Evolutionary conservation across 2,329 filamentous ascomycete species (phyloP), one percentile per base, ranked within the genome.

Genomic region (Mycocentrospora acerina): DNA sequence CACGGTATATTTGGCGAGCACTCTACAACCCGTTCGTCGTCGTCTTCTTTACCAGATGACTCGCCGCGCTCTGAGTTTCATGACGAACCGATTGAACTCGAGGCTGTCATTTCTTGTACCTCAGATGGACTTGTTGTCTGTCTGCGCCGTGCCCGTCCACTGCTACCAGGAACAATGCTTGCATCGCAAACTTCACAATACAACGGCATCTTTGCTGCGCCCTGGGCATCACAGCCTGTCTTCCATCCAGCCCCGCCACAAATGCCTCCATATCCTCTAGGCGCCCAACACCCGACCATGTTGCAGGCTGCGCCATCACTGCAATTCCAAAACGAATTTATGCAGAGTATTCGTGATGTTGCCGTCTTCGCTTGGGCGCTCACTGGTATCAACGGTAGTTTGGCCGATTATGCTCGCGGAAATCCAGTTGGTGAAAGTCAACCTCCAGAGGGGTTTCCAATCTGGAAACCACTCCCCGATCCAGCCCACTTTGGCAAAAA

Each of bases 41-140:
- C 24, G 56, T 72, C 55, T 9, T 61, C 58, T 6, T 22, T 39
- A 22, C 19, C 19, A 11, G 35, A 30, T 5, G 46, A 47, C 19
- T 58, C 60, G 8, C 52, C 60, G 9, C 49, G 37, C 11, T 60
- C 60, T 0, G 55, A 62, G 15, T 24, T 41, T 24, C 52, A 37
- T 13, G 48, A 56, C 13, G 68, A 67, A 11, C 74, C 76, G 1
- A 74, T 89, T 35, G 88, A 94, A 67, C 72, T 95, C 4, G 89
- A 95, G 68, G 89, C 88, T 2, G 88, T 95, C n/a, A 83, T 95
- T 4, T 94, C 89, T 0, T 95, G 89, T 67, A 89, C 88, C 2
- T 94, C 89, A 0, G 89, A 95, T 62, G 89, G 89, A 1, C 73
- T 95, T 1, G 88, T 94, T 2, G 88, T 94, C 7, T 83, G 91